Evolutionary conservation across 148 eudicot species (phyloP), one percentile per base, ranked within the genome.

Genomic region (Amaranthus cruentus): DNA sequence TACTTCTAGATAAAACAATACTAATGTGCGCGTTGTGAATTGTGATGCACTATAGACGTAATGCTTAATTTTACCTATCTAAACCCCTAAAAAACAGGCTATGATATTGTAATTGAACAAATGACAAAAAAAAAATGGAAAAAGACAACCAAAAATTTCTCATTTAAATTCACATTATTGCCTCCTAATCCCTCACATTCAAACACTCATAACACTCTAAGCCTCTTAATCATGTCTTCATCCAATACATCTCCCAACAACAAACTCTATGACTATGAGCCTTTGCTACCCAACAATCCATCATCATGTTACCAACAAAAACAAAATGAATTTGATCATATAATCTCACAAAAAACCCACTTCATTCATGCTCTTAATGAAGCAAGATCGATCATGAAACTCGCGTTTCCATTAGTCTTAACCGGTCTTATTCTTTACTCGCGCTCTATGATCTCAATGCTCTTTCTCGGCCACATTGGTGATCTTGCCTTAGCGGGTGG

Each of bases 391-490:
- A 85, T 90, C 66, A 70, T 80, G 14, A 75, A 71, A 47, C 75
- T 86, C 57, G 84, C 92, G 51, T 70, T 90, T 63, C 96, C 96
- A 1, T 78, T 90, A 80, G 79, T 88, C 7, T 69, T 90, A 66
- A 90, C 92, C 2, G 90, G 92, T 18, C 79, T 90, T 44, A 7
- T 90, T 13, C 83, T 90, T 38, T 90, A 90, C 80, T 82, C 86
- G 3, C 86, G 96, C 4, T 90, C 96, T 53, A 75, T 90, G 87
- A 85, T 90, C 79, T 90, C 96, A 72, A 88, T 87, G 86, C 84
- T 90, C 58, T 90, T 88, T 78, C 83, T 90, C 9, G 96, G 96
- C 66, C 86, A 59, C 62, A 84, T 90, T 2, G 87, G 96, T 12
- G 84, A 87, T 73, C 88, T 88, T 28, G 69, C 85, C 46, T 69